These are phyloP conservation scores for Coprinopsis marcescibilis DNA, from an alignment of 768 basidiomycete genomes.

Conservation along the genomic window DNA sequence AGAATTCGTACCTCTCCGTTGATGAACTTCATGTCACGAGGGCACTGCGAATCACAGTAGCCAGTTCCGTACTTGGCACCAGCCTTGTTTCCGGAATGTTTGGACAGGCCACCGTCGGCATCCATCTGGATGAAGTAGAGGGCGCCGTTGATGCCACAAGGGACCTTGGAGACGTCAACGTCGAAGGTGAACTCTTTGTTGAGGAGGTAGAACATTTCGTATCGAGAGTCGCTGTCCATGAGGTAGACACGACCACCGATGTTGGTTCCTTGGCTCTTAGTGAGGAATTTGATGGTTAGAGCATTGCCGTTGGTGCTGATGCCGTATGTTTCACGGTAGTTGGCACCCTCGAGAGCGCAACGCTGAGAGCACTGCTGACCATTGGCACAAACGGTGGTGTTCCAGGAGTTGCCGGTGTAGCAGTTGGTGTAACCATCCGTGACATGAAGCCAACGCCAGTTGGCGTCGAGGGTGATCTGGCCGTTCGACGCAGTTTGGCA, in stretches of 20 bases:
- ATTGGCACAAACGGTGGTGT: conserved; percentile 45
- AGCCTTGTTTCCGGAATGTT: conserved; percentile 46
- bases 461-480: conserved; percentile 42
- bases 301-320: conserved; percentile 42
- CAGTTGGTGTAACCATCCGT: conserved; percentile 34
- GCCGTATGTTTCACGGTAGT: conserved; percentile 45
- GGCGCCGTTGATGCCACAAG: conserved; percentile 55
- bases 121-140: conserved; percentile 55
- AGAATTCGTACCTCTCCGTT: conserved; percentile 33
- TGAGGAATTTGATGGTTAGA: conserved; percentile 45
- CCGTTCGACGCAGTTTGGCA: conserved; percentile 28
- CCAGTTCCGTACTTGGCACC: conserved; percentile 38
- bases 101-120: conserved; percentile 43
- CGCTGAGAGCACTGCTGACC: conserved; percentile 38
- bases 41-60: conserved; percentile 43
- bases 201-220: conserved; percentile 38
- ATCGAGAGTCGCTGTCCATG: conserved; percentile 36
- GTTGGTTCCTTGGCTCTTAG: conserved; percentile 30
- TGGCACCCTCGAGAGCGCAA: conserved; percentile 41
- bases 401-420: conserved; percentile 55
- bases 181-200: conserved; percentile 59
- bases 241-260: conserved; percentile 46
- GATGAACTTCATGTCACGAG: conserved; percentile 53
- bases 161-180: conserved; percentile 51
- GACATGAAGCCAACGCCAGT: conserved; percentile 49